Base-by-base conservation (phyloP, 495 filamentous ascomycete genomes). In the Neurospora africana region DNA sequence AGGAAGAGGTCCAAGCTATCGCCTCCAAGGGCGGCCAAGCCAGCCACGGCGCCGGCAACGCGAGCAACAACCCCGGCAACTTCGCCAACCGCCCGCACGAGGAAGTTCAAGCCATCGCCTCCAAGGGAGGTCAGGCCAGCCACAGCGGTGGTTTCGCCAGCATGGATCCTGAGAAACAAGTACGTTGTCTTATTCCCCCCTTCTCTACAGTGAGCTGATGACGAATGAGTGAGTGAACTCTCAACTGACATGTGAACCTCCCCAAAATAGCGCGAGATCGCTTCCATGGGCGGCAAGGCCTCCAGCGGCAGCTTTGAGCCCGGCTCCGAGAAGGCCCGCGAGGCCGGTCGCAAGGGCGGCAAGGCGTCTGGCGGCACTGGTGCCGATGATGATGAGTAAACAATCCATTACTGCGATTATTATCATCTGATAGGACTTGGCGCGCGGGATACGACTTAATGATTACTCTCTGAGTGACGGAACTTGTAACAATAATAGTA, bases 1-100 rank as follows among this genome's bases (percentile, higher is more conserved):
- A 83, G 74, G 87, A 88, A 61, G 87, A 90, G 69, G 87, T 90
- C 30, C 80, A 81, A 15, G 82, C 82, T n/a, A 85, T 87, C 43
- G 87, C 84, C 0, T 78, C 79, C 13, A 87, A 87, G 75, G 87
- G 86, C 3, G 86, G 84, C 21, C 82, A 85, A 69, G 78, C 82
- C 37, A 81, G 82, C 68, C 75, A 78, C 67, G 70, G 69, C 17
- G 73, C 73, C n/a, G 72, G 75, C 36, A 53, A 53, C 21, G n/a
- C n/a, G 21, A 30, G 41, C 23, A 69, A 37, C 30, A 37, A 72
- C 69, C 69, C 69, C 13, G 41, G 69, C 38, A 70, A 70, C 69
- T 70, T 70, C 35, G 69, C 69, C 69, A 70, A 70, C 35, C 69
- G 69, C 21, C 81, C 87, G 65, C 84, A 84, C 74, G 86, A 88